Evolutionary conservation across 805 yeast species (phyloP), one percentile per base, ranked within the genome.

Genomic region (Saccharomycopsis malanga): DNA sequence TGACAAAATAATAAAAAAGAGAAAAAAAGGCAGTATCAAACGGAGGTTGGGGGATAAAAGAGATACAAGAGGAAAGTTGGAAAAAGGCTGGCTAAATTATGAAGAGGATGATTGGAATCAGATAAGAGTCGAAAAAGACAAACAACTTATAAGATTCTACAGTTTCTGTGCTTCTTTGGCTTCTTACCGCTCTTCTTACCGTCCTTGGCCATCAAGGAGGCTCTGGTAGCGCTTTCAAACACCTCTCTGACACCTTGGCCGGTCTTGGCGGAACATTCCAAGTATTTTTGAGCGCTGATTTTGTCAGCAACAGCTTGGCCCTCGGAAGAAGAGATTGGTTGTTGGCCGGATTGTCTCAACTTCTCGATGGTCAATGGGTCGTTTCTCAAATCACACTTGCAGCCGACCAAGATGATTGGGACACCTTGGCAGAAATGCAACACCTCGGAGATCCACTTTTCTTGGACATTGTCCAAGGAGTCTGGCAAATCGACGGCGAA

Each of bases 401-500:
- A 87, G 58, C 95, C 96, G 58, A 87, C 96, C 48, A 88, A 73
- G 57, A 88, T 83, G 65, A 87, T 86, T 61, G 96, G 96, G 46
- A 87, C 88, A 65, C 91, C 93, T 60, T 83, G 95, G 69, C 96
- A 88, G 77, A 87, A 87, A 66, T 87, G 95, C 62, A 84, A 67
- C 44, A 88, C 96, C 69, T 88, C 96, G 39, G 93, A 80, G 60
- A 87, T 86, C 96, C 96, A 88, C 71, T 87, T 88, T 69, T 87
- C 96, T 70, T 87, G 91, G 55, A 88, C 96, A 67, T 87, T 88
- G 62, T 87, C 94, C 52, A 88, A 74, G 23, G 96, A 86, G 67
- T 87, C 96, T 57, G 96, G 96, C 36, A 88, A 74, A 63, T 87
- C 95, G 54, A 88, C 77, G 17, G 95, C 80, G 72, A 87, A 88